phyloP scores from a whole-genome alignment of 768 basidiomycete species.

The Boletellus ananas region DNA sequence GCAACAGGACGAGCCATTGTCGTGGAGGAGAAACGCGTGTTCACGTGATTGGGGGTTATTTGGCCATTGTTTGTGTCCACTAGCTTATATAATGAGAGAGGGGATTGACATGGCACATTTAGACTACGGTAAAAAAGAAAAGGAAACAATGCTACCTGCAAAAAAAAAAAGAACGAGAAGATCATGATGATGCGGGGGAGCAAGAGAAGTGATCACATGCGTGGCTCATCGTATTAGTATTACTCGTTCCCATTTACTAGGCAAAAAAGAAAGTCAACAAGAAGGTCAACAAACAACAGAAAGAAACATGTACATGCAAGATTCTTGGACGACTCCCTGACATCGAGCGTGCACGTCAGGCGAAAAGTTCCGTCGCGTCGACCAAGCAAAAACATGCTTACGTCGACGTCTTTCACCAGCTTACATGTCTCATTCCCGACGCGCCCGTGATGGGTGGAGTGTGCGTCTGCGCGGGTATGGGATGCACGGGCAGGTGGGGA shows the following conservation, averaged over 20 bases:
- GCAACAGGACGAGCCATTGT: neutral
- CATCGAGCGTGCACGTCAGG: neutral
- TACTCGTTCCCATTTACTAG: neutral
- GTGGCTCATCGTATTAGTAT: slow-evolving; percentile 19
- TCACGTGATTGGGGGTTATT: slow-evolving; percentile 12
- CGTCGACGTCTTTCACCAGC: slow-evolving; percentile 17
- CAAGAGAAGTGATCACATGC: slow-evolving; percentile 4
- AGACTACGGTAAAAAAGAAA: neutral
- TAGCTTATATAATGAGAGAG: no score
- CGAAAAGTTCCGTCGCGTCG: neutral
- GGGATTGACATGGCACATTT: neutral
- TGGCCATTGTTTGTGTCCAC: slow-evolving; percentile 2
- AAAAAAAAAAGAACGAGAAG: neutral
- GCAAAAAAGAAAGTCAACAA: slow-evolving; percentile 16
- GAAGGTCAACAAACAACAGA: slow-evolving; percentile 3
- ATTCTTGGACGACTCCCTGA: neutral
- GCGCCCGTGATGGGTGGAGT: slow-evolving; percentile 17
- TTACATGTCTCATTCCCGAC: slow-evolving; percentile 25
- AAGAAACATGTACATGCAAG: no score
- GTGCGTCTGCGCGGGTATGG: slow-evolving; percentile 12
- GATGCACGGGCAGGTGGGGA: slow-evolving; percentile 14
- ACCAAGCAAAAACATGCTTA: slow-evolving; percentile 1
- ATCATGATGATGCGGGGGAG: neutral
- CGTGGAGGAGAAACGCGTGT: neutral
- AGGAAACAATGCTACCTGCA: neutral